Evolutionary conservation across 352 stramenopile species (phyloP).

Genomic region (Pythium phragmitis): DNA sequence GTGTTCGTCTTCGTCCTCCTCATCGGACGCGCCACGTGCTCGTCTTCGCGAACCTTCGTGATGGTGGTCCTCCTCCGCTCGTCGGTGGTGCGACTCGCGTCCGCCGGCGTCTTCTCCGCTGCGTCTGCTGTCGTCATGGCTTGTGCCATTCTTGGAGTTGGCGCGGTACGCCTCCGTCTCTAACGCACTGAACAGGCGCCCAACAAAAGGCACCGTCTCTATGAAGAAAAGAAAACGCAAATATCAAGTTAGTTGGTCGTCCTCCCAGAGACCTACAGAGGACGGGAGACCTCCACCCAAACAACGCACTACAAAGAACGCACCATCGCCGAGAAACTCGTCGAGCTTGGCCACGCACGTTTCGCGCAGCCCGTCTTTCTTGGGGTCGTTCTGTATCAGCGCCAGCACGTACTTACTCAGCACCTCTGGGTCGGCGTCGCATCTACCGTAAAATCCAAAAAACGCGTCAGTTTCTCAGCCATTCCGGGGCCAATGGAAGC

Average conservation of each 20-base stretch:
- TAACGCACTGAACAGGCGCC: constrained; percentile 65
- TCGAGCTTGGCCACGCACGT: constrained; percentile 78
- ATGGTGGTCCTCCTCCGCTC: constrained; percentile 15
- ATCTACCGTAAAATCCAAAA: constrained; percentile 37
- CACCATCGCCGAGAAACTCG: constrained; percentile 85
- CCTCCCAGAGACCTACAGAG: not conserved
- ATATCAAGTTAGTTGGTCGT: not conserved
- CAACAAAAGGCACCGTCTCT: constrained; percentile 79
- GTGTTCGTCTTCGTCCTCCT: constrained; percentile 63
- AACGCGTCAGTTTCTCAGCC: constrained; percentile 9
- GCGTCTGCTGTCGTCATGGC: constrained; percentile 5
- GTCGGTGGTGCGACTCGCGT: constrained; percentile 7
- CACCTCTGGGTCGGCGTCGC: constrained; percentile 83
- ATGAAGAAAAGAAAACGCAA: no score
- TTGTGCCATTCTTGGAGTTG: not conserved
- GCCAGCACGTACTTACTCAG: constrained; percentile 88
- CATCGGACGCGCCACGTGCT: constrained; percentile 39
- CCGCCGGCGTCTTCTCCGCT: not conserved
- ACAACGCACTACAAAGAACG: constrained; percentile 14
- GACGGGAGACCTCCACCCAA: not conserved
- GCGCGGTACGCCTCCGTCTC: constrained; percentile 56
- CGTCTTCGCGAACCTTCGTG: constrained; percentile 33
- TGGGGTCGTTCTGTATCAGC: constrained; percentile 81
- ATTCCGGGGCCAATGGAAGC: not conserved
- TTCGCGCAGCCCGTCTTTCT: constrained; percentile 64